These are phyloP conservation scores for Vitis hybrid DNA, from an alignment of 177 flowering plant genomes.

Conservation along the genomic window DNA sequence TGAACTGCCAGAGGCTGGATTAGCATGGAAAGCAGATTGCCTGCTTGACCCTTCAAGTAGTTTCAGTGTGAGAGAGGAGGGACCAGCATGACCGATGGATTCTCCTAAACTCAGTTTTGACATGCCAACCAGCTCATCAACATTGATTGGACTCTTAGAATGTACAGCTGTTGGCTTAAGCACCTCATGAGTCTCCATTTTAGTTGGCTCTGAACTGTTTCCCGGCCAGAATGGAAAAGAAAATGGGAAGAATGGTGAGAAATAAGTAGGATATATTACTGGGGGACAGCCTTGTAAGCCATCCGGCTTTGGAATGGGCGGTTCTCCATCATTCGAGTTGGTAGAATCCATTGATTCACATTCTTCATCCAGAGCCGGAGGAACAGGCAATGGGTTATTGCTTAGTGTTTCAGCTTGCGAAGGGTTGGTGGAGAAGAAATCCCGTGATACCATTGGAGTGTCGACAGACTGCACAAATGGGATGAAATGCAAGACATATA, in stretches of 20 bases:
- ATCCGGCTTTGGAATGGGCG: conserved; percentile 38
- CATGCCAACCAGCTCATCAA: conserved; percentile 84
- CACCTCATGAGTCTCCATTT: conserved; percentile 62
- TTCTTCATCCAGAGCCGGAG: conserved; percentile 63
- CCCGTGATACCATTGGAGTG: conserved; percentile 46
- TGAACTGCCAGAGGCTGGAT: conserved; percentile 52
- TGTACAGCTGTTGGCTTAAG: conserved; percentile 81
- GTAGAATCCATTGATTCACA: conserved; percentile 83
- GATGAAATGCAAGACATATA: neutral
- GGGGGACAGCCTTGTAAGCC: conserved; percentile 47
- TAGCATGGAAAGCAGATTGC: conserved; percentile 87
- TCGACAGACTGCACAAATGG: conserved; percentile 50
- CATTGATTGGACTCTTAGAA: conserved; percentile 75
- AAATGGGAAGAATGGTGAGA: conserved; percentile 61
- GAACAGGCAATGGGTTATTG: conserved; percentile 31
- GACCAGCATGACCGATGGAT: conserved; percentile 40
- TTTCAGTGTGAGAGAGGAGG: conserved; percentile 58
- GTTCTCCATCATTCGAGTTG: conserved; percentile 59
- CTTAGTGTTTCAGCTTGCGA: conserved; percentile 43
- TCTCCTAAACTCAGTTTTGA: conserved; percentile 82
- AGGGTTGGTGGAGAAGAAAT: conserved; percentile 37
- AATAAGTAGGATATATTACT: conserved; percentile 61
- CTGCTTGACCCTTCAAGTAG: conserved; percentile 61
- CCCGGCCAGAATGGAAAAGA: conserved; percentile 59
- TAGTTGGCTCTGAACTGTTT: conserved; percentile 31